Evolutionary conservation across 2,329 filamentous ascomycete species (phyloP), one percentile per base, ranked within the genome.

Genomic region (Ceratocystis variospora): DNA sequence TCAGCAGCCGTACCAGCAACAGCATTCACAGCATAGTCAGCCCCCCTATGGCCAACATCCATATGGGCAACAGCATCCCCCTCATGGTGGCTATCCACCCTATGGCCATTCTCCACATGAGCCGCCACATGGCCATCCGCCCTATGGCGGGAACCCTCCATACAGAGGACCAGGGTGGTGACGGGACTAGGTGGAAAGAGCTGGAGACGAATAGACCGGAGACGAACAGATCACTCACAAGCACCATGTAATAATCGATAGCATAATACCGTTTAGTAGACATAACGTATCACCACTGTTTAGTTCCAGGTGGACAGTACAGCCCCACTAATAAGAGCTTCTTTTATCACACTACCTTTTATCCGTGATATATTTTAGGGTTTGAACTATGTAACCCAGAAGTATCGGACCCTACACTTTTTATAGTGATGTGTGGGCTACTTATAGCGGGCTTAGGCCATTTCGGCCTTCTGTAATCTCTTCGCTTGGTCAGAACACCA

Each of bases 151-250:
- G 3, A 10, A 53, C 19, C n/a, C 19, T 6, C 25, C 57, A 22
- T 59, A 64, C 22, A 31, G 64, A n/a, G 37, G 37, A 41, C 37
- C 63, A 3, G 22, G 44, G 50, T 66, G 64, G 64, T 66, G 61
- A 37, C 19, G 12, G 3, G 53, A 41, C 17, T 22, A 25, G 25
- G 10, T 46, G 33, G 25, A 33, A 45, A 62, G 22, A 62, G 37
- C 8, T 10, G 37, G 5, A 50, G 46, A 19, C 17, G 46, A 3
- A 3, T 25, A 53, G 48, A 53, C 4, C 10, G 22, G 25, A 8
- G 22, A 53, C 4, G 12, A 53, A 19, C 22, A 53, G 8, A 15
- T 15, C 48, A 53, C 48, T 53, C 48, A 25, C 48, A 53, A 50
- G 44, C 6, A 59, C 10, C 50, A 12, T 25, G 22, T 55, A 31